Evolutionary conservation across 2,329 filamentous ascomycete genomes (phyloP).

Genomic region (Malbranchea cinnamomea): DNA sequence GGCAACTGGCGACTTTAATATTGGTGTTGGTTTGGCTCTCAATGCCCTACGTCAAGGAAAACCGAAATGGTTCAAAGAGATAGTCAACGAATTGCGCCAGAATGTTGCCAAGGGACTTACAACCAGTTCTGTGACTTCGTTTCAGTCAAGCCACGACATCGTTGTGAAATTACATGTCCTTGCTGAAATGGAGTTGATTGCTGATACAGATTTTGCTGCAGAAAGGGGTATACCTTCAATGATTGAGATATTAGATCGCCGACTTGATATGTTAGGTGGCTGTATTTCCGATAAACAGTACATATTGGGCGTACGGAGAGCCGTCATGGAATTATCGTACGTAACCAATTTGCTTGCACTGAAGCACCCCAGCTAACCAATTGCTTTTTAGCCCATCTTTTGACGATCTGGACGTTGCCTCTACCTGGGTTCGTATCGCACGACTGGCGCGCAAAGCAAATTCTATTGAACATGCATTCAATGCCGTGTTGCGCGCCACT

Average conservation of each 20-base stretch:
- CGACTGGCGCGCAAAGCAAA: conserved; percentile 74
- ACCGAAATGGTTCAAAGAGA: conserved; percentile 36
- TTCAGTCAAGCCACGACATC: conserved; percentile 72
- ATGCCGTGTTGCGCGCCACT: conserved; percentile 79
- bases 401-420: conserved; percentile 58
- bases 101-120: conserved; percentile 62
- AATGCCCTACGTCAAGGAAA: conserved; percentile 43
- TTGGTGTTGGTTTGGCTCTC: conserved; percentile 58
- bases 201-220: conserved; percentile 30
- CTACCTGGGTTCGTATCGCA: conserved; percentile 73
- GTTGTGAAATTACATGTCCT: conserved; percentile 77
- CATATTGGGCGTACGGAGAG: conserved; percentile 68
- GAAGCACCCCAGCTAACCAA: conserved; percentile 5
- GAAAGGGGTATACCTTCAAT: too few relatives aligned
- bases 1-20: conserved; percentile 56
- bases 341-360: conserved; percentile 4
- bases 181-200: conserved; percentile 71
- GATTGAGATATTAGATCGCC: conserved; percentile 46
- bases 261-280: conserved; percentile 79
- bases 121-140: conserved; percentile 58
- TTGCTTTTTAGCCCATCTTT: conserved; percentile 36
- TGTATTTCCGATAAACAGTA: conserved; percentile 92
- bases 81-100: conserved; percentile 51
- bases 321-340: conserved; percentile 63
- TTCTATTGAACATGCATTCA: conserved; percentile 76